Percentiles rank a stretch among this genome's conserved stretches.
Conservation (phyloP, 1,284 basidiomycete genomes). For the Leccinum glutinopallens region DNA sequence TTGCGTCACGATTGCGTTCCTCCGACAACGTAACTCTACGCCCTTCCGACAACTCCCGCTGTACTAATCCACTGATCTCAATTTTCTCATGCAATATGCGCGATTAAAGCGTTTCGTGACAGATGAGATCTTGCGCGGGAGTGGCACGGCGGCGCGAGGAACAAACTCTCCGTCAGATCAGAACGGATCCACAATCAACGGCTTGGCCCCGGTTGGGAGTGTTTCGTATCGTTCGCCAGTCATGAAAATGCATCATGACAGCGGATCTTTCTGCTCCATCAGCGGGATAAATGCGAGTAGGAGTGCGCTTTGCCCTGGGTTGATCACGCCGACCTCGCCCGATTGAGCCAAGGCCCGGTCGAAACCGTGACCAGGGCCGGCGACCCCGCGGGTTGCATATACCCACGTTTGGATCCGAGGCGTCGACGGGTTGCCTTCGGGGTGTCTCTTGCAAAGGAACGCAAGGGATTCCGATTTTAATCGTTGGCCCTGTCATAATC, state of each 20-base stretch:
- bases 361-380: neutral
- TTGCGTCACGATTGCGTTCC: neutral
- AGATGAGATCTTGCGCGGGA: neutral
- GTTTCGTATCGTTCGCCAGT: neutral
- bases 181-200: neutral
- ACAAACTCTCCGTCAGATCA: neutral
- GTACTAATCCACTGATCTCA: neutral
- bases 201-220: constrained; percentile 2
- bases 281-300: constrained; percentile 4
- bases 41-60: neutral
- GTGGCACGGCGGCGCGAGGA: neutral
- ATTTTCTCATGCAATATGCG: constrained; percentile 2
- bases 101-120: constrained; percentile 11
- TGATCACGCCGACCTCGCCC: constrained; percentile 1
- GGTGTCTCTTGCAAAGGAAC: neutral
- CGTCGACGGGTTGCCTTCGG: neutral
- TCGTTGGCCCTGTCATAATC: neutral
- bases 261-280: neutral
- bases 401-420: neutral
- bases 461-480: neutral
- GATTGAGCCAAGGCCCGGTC: neutral
- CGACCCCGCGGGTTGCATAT: neutral
- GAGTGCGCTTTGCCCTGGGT: constrained; percentile 18
- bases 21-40: neutral
- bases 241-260: neutral